Percentiles rank a stretch among this genome's conserved stretches.
Conservation (phyloP, 257 asterid genomes). For the Catharanthus roseus region DNA sequence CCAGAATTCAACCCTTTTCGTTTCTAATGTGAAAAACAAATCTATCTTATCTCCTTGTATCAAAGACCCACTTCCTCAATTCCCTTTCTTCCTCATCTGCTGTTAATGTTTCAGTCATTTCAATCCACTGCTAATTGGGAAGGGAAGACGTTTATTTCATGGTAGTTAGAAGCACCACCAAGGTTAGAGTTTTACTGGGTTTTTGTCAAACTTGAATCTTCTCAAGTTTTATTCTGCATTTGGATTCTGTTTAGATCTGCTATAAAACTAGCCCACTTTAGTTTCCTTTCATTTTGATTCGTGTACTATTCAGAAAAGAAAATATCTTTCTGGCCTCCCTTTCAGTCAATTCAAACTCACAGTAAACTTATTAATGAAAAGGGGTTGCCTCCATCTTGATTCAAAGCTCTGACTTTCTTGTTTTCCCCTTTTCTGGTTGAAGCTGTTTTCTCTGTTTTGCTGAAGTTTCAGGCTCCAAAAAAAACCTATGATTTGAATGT, state of each 20-base stretch:
- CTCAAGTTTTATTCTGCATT: neutral
- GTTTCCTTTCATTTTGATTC: neutral
- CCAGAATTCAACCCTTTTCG: conserved; percentile 1
- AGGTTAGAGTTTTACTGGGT: neutral
- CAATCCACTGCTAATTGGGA: neutral
- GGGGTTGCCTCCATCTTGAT: neutral
- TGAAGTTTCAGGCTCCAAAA: neutral
- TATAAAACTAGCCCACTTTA: neutral
- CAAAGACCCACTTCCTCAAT: neutral
- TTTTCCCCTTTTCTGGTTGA: neutral
- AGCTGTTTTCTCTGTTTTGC: neutral
- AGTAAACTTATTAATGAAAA: neutral
- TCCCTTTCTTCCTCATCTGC: neutral
- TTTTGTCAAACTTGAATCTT: neutral
- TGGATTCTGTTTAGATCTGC: conserved; percentile 17
- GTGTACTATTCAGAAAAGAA: neutral
- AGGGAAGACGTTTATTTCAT: neutral
- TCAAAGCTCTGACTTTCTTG: neutral
- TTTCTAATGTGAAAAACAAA: neutral
- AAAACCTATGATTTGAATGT: neutral
- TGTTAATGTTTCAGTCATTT: neutral
- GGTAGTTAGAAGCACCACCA: neutral
- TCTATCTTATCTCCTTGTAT: neutral
- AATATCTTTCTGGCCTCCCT: neutral
- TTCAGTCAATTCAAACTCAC: no score